Percentiles rank a stretch among this genome's conserved stretches.
phyloP scores from a whole-genome alignment of 1,139 yeast species.

The Saccharomyces hybrid region DNA sequence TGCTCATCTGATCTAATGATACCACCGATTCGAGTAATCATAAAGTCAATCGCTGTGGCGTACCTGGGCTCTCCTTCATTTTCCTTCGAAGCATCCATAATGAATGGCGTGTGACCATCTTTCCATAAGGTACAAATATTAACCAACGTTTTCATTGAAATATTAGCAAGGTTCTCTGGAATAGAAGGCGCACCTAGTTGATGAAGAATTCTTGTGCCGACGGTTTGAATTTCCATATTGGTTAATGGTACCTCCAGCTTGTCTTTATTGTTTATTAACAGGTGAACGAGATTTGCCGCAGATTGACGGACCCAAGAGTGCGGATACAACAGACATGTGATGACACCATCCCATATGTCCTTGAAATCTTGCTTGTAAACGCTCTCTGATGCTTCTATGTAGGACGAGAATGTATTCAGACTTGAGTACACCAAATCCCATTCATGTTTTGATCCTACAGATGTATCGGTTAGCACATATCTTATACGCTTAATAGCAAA shows the following conservation, averaged over 20 bases:
- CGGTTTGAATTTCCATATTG: constrained; percentile 46
- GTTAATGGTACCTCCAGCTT: constrained; percentile 29
- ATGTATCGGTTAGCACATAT: constrained; percentile 36
- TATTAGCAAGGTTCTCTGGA: constrained; percentile 56
- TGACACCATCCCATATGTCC: constrained; percentile 45
- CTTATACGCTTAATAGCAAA: constrained; percentile 37
- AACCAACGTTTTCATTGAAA: constrained; percentile 61
- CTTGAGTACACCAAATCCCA: constrained; percentile 79
- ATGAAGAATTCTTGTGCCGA: constrained; percentile 62
- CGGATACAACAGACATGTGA: constrained; percentile 63
- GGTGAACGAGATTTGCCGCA: constrained; percentile 55
- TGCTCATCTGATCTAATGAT: constrained; percentile 60
- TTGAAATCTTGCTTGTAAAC: constrained; percentile 33
- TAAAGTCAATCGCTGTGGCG: constrained; percentile 51
- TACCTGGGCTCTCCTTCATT: constrained; percentile 20
- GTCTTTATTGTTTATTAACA: constrained; percentile 40
- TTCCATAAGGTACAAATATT: constrained; percentile 60
- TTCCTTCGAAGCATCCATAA: constrained; percentile 23
- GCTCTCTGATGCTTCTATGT: constrained; percentile 26
- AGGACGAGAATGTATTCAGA: constrained; percentile 44
- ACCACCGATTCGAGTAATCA: constrained; percentile 52
- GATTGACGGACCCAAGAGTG: constrained; percentile 86
- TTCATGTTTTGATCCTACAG: constrained; percentile 33
- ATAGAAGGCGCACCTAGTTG: constrained; percentile 76
- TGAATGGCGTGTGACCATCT: constrained; percentile 35